Base-by-base conservation (phyloP, 2,329 filamentous ascomycete species). In the Sporothrix pseudoabietina region DNA sequence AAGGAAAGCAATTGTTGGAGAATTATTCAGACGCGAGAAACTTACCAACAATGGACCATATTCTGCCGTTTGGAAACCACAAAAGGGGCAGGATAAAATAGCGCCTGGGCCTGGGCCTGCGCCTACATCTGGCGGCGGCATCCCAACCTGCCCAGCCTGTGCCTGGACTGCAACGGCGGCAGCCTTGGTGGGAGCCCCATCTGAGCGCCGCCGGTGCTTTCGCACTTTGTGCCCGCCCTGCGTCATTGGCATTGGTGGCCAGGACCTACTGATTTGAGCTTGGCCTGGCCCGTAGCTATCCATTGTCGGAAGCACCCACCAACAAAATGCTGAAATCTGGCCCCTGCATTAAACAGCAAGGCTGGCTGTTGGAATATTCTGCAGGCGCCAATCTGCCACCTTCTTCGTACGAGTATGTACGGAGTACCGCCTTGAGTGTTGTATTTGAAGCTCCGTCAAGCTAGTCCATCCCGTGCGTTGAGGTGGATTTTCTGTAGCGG, bases 11-110 rank as follows among this genome's bases (percentile, higher is more conserved):
- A 49, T 9, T 63, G 19, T 66, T 66, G 22, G 39, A 30, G 39
- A 66, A 30, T 26, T 16, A 30, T 32, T 26, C n/a, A 39, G 16
- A 9, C 7, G 26, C 47, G 65, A 39, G 61, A 39, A 44, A 78
- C 78, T 79, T 77, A 81, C 80, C 77, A 83, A 78, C 77, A 81
- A 70, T 35, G 84, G 80, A 30, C 78, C 78, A 75, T 83, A 83
- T 63, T 84, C 81, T 10, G 77, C 76, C 35, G 80, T 76, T 71
- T 77, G 73, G 73, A 75, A 81, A 44, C 80, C 82, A 76, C 83
- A 84, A 74, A 84, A 83, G 16, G 83, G 83, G 75, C 83, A 84
- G 30, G 71, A 74, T 61, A 75, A 74, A 32, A 59, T 47, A 59
- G 73, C 74, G 39, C 49, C 26, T 26, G 26, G 1, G 26, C 26